Conservation (phyloP, 345 rosid genomes). For the Sisymbrium irio region DNA sequence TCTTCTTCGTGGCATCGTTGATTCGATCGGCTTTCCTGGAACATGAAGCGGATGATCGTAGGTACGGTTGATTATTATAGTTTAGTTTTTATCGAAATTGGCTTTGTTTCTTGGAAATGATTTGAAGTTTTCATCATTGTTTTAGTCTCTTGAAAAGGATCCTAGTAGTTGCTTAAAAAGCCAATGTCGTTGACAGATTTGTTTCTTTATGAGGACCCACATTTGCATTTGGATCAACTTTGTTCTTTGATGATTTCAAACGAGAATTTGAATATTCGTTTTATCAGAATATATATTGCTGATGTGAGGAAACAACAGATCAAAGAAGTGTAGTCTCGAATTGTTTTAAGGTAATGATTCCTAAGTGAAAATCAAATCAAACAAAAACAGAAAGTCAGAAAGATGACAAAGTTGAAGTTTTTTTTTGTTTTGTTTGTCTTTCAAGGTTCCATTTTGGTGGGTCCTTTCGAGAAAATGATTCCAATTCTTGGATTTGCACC, state of each 20-base stretch:
- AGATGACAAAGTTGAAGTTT: slow-evolving; percentile 24
- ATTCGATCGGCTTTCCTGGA: slow-evolving; percentile 17
- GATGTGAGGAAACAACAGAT: not conserved
- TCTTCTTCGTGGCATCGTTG: slow-evolving; percentile 6
- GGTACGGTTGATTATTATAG: slow-evolving; percentile 10
- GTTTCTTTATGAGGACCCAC: slow-evolving; percentile 17
- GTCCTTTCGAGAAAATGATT: slow-evolving; percentile 26
- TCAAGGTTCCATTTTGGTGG: slow-evolving; percentile 27
- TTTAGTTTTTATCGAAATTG: not conserved
- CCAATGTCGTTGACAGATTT: slow-evolving; percentile 21
- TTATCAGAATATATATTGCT: not conserved
- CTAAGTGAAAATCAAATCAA: not conserved
- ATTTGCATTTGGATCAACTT: not conserved
- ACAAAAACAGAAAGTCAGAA: not conserved
- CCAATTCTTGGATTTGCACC: slow-evolving; percentile 7
- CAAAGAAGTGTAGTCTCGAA: not conserved
- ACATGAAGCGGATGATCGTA: slow-evolving; percentile 27
- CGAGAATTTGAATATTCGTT: not conserved
- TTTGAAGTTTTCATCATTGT: not conserved
- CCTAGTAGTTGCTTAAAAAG: not conserved
- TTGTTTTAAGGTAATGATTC: slow-evolving; percentile 21
- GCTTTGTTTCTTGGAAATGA: not conserved
- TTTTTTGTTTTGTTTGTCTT: not conserved
- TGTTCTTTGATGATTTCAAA: not conserved
- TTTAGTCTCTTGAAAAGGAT: not conserved